Percentiles rank a stretch among this genome's conserved stretches.
These are phyloP conservation scores for Helotiales sp. DNA, from an alignment of 2,329 filamentous ascomycete genomes.

Conservation along the genomic window DNA sequence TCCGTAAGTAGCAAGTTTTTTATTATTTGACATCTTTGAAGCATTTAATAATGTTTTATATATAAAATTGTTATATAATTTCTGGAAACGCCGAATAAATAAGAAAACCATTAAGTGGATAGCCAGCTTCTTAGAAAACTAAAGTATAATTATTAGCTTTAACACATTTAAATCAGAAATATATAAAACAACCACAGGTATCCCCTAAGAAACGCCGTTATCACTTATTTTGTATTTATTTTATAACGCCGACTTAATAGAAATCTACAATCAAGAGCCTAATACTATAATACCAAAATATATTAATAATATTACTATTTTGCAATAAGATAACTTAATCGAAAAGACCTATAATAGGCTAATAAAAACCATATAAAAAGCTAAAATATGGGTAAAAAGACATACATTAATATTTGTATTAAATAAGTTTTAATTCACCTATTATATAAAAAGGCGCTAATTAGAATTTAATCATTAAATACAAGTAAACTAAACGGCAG, in stretches of 20 bases:
- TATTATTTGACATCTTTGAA: constrained; percentile 41
- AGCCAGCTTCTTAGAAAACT: constrained; percentile 31
- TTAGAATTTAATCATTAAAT: not conserved
- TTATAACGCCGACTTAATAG: constrained; percentile 43
- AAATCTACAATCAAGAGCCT: constrained; percentile 28
- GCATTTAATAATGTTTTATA: constrained; percentile 42
- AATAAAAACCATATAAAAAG: constrained; percentile 27
- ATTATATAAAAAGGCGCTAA: constrained; percentile 35
- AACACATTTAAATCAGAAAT: constrained; percentile 23
- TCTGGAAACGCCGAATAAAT: constrained; percentile 31
- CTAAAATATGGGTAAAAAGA: constrained; percentile 35
- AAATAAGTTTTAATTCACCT: constrained; percentile 41
- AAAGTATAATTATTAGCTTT: constrained; percentile 32
- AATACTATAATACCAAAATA: constrained; percentile 30
- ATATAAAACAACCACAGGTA: constrained; percentile 35
- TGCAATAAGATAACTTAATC: constrained; percentile 29
- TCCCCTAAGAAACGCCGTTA: constrained; percentile 42
- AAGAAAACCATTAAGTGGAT: constrained; percentile 32
- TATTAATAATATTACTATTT: constrained; percentile 38
- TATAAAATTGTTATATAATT: constrained; percentile 35
- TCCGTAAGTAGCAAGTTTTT: constrained; percentile 38
- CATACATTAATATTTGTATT: constrained; percentile 40
- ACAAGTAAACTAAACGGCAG: not conserved
- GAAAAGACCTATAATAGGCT: constrained; percentile 33
- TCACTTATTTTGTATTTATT: constrained; percentile 44